Base-by-base conservation (phyloP, 352 stramenopile species). In the Chrysophaeum taylorii region DNA sequence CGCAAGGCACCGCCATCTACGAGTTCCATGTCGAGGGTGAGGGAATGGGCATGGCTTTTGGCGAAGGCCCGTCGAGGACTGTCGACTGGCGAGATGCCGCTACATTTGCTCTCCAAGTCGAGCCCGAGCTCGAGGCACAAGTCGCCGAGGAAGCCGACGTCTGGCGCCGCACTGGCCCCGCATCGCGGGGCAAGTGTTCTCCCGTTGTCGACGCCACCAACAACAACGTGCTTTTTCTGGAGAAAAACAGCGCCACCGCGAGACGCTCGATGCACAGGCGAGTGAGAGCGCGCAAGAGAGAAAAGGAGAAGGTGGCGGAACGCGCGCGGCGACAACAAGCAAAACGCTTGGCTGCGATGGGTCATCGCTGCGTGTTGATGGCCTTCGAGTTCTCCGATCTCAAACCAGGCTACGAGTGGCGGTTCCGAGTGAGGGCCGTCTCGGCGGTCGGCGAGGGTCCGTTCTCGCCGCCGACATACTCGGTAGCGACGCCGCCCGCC, bases 1-100 rank as follows among this genome's bases (percentile, higher is more conserved):
- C 70, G 27, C 57, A 73, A 43, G 69, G 69, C n/a, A 73, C 60
- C 27, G 69, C 69, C 18, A 73, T 73, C 43, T 61, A 70, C 7
- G 25, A 64, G 23, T 73, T 73, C 39, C 18, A 31, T 0, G 23
- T 70, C 23, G 16, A 73, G 42, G 57, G 69, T 42, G 54, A 70
- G 35, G 68, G 68, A 23, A 18, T 27, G 2, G 69, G 57, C 18
- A n/a, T 4, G 1, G 33, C 5, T 18, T 66, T 66, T 23, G 57
- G 14, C 33, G 12, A 1, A 2, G 1, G 5, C 12, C 16, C 57
- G 9, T 48, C 41, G 14, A 66, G 57, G 57, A 42, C 12, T 31
- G 57, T 4, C 57, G 31, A 2, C n/a, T n/a, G n/a, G n/a, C n/a
- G n/a, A n/a, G n/a, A n/a, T n/a, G n/a, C n/a, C n/a, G n/a, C n/a